Evolutionary conservation across 2,329 filamentous ascomycete species (phyloP).

Genomic region (Dothiorella sarmentorum): DNA sequence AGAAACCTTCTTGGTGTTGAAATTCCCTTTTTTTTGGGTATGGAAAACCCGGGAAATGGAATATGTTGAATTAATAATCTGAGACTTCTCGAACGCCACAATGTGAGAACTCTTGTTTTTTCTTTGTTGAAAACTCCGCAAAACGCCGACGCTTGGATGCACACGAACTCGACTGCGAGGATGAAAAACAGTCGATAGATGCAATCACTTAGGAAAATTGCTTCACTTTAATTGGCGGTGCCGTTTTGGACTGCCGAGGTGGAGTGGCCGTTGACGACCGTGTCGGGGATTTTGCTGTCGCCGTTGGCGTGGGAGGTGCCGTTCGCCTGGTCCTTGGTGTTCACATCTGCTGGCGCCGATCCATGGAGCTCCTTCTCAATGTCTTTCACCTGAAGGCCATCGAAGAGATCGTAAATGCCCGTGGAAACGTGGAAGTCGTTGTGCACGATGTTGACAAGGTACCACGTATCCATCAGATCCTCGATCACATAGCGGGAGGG

Average conservation of each 20-base stretch:
- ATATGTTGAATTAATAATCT: constrained; percentile 7
- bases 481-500: constrained; percentile 78
- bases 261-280: constrained; percentile 10
- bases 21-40: constrained; percentile 5
- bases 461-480: constrained; percentile 84
- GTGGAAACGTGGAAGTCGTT: constrained; percentile 90
- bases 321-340: not conserved
- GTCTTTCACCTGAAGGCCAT: constrained; percentile 67
- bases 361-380: constrained; percentile 47
- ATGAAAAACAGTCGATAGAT: constrained; percentile 9
- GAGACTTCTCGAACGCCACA: constrained; percentile 5
- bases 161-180: not conserved
- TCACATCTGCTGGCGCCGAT: not conserved
- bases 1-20: not conserved
- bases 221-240: not conserved
- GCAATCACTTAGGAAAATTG: not conserved
- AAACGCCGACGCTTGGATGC: constrained; percentile 18
- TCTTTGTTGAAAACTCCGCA: constrained; percentile 18
- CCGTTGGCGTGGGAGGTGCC: constrained; percentile 3
- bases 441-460: constrained; percentile 93
- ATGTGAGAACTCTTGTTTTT: not conserved
- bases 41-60: not conserved
- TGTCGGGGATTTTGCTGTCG: not conserved
- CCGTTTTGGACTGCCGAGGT: constrained; percentile 14
- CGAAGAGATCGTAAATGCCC: constrained; percentile 81